phyloP scores from a whole-genome alignment of 306 rosid species.

The Dryas alaskensis region DNA sequence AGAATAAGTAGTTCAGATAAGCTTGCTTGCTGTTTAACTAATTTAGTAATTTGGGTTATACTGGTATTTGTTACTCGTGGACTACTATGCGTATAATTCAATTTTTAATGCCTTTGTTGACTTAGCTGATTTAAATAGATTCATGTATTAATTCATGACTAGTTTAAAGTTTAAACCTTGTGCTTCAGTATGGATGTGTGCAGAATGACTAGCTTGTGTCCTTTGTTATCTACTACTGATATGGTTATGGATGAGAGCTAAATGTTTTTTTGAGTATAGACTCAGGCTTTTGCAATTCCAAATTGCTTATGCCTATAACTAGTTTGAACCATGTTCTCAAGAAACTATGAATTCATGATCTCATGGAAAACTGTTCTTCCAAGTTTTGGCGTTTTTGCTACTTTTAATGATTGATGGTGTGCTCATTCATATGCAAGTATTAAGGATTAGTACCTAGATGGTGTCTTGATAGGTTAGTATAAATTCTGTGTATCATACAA shows the following conservation, averaged over 20 bases:
- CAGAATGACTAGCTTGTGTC: not conserved
- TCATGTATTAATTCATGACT: no score
- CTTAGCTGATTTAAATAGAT: no score
- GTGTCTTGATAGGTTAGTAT: not conserved
- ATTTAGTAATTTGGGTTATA: no score
- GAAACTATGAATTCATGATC: not conserved
- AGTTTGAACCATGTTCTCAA: not conserved
- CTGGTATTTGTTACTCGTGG: no score
- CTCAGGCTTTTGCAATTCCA: not conserved
- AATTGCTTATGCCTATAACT: not conserved
- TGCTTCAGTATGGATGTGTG: no score
- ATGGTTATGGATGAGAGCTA: not conserved
- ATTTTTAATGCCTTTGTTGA: no score
- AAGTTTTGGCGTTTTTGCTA: not conserved
- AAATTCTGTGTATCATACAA: not conserved
- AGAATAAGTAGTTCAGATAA: not conserved
- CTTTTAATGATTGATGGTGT: not conserved
- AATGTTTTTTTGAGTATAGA: not conserved
- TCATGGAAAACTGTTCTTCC: not conserved
- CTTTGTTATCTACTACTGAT: not conserved
- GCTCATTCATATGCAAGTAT: not conserved
- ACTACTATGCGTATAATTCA: no score
- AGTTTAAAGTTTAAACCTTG: no score
- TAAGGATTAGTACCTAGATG: not conserved
- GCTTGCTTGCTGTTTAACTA: no score